These are phyloP conservation scores for Podospora conica DNA, from an alignment of 495 filamentous ascomycete species.

Conservation along the genomic window DNA sequence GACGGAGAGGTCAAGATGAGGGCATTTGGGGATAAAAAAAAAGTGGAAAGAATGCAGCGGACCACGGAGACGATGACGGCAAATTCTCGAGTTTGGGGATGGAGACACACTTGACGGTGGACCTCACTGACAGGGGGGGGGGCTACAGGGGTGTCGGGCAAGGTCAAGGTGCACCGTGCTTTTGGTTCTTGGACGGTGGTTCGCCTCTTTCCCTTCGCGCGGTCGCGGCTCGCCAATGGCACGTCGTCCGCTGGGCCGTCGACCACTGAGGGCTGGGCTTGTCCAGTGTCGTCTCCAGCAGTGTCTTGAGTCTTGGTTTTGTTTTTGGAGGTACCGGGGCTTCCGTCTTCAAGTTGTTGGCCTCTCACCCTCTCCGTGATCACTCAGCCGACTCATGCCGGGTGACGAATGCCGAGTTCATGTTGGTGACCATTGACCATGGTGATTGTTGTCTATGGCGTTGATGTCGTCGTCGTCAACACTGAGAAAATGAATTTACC, in stretches of 20 bases:
- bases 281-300: too few species aligned
- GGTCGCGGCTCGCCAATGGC: not conserved
- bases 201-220: not conserved
- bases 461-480: not conserved
- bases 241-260: not conserved
- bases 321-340: not conserved
- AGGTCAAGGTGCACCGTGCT: too few species aligned
- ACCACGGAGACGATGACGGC: slow-evolving; percentile 22
- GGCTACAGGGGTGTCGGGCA: not conserved
- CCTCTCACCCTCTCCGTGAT: not conserved
- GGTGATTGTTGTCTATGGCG: not conserved
- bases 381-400: not conserved
- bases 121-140: not conserved
- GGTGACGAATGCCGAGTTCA: not conserved
- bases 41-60: slow-evolving; percentile 12
- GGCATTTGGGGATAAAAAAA: slow-evolving; percentile 16
- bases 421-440: too few species aligned
- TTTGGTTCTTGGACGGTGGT: not conserved
- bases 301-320: not conserved
- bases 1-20: slow-evolving; percentile 16
- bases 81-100: slow-evolving; percentile 13
- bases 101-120: not conserved
- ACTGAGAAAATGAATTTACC: not conserved
- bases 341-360: too few species aligned
- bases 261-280: not conserved